Base-by-base conservation (phyloP, 352 stramenopile genomes). In the Globisporangium solare region DNA sequence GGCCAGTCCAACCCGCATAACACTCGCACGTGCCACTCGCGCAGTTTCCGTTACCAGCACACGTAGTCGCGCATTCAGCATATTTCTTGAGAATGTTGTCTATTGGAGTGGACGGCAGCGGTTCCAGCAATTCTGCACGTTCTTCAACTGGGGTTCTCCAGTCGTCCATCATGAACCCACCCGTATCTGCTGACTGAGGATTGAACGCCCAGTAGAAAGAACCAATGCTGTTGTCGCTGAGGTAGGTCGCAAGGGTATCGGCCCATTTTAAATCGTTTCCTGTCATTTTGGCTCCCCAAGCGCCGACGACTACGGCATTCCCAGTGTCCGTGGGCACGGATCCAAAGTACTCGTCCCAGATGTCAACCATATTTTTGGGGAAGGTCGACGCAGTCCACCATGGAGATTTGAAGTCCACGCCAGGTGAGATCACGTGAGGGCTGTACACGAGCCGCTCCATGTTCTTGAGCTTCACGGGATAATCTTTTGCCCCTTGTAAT, bases 161-260 rank as follows among this genome's bases (percentile, higher is more conserved):
- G 69, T 92, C 81, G n/a, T 85, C 71, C 57, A 71, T 71, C 7
- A 89, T 67, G 20, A 92, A 74, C 3, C 78, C 82, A 21, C 82
- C 82, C 0, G 66, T 86, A 52, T 89, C 78, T 15, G 74, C 77
- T 12, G 76, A 88, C 61, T 92, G 73, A 6, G 82, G 82, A 55
- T 92, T 92, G 40, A 92, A 75, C 0, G 76, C 76, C 80, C 82
- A 92, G 57, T 89, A 86, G 56, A 92, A 92, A 14, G 75, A 89
- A 11, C 73, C 73, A 47, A 92, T 81, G 11, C 47, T 69, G 18
- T 81, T 86, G 27, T 76, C 48, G 13, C 66, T 51, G 17, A 92
- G 51, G 46, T 89, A 92, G 11, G 68, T 40, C 12, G 71, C 73
- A 24, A 87, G 69, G 0, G 68, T 66, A 18, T 69, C 68, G 0